Percentiles rank a stretch among this genome's conserved stretches.
phyloP scores from a whole-genome alignment of 73 alveolate genomes.

The Paramecium sonneborni region DNA sequence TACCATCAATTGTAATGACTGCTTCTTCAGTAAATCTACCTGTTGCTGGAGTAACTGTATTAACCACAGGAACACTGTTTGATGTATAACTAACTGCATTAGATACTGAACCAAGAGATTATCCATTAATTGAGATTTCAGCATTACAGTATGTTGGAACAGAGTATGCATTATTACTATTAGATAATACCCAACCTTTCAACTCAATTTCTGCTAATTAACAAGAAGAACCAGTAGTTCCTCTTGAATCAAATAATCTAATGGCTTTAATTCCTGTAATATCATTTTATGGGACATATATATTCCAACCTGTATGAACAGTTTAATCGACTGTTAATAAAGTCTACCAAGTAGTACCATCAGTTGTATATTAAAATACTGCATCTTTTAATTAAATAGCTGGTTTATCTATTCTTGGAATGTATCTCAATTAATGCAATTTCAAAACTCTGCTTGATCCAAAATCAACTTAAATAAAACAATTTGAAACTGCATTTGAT shows the following conservation, averaged over 20 bases:
- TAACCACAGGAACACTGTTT: background rate
- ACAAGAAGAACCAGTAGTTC: conserved; percentile 32
- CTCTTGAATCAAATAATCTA: conserved; percentile 52
- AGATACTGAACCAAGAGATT: background rate
- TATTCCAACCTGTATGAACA: conserved; percentile 57
- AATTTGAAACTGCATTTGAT: conserved; percentile 30
- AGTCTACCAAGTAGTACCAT: conserved; percentile 50
- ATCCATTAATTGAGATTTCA: conserved; percentile 9
- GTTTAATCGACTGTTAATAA: conserved; percentile 35
- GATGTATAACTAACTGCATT: conserved; percentile 17
- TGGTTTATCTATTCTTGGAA: conserved; percentile 15
- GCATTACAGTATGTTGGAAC: conserved; percentile 30
- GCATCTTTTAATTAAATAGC: conserved; percentile 50
- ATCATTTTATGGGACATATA: conserved; percentile 26
- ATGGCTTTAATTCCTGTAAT: background rate
- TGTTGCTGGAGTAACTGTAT: conserved; percentile 11
- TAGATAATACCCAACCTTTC: conserved; percentile 32
- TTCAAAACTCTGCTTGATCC: background rate
- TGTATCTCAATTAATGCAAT: conserved; percentile 19
- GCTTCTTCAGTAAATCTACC: conserved; percentile 21
- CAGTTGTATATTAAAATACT: conserved; percentile 35
- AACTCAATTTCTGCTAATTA: conserved; percentile 63
- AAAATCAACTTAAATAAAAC: background rate
- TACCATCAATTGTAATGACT: conserved; percentile 14
- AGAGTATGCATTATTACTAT: background rate